Base-by-base conservation (phyloP, 164 flowering plant genomes). In the Magnolia kwangsiensis region DNA sequence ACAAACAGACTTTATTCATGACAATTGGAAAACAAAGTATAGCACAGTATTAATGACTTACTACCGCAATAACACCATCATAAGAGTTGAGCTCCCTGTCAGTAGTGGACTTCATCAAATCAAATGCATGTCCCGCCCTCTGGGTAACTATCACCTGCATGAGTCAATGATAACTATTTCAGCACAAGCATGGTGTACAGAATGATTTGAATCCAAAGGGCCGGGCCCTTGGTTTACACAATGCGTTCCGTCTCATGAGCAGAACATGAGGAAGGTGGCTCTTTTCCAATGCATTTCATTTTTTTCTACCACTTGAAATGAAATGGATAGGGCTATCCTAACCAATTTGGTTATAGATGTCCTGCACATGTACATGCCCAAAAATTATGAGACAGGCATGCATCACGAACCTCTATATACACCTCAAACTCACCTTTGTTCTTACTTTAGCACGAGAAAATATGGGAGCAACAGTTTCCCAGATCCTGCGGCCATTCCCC, bases 121-220 rank as follows among this genome's bases (percentile, higher is more conserved):
- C 96, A 85, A 85, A 90, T 77, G 97, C 99, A 77, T 95, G 97
- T 27, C 96, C 95, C 23, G 95, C 92, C 82, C 93, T 87, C 83
- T 92, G 77, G 21, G 99, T 95, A 80, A 95, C 90, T 71, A 82
- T 81, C 65, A 95, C 94, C 98, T 95, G 83, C 78, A 71, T 24
- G 70, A 72, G 72, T 61, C 67, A 31, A 65, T 51, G 3, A 10
- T 14, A 68, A 23, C 21, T 72, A n/a, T 51, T 37, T 71, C 45
- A 71, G 50, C 58, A 55, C 13, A 55, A 55, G 11, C 18, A 55
- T 55, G 8, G 61, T 16, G 18, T 55, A 16, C 61, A 55, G 45
- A 55, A 55, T 0, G 61, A 10, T 55, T 55, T 55, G 61, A 55
- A 55, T 10, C 61, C 61, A 55, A 55, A 55, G 18, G 61, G 8